Conservation (phyloP, 2,329 filamentous ascomycete species). For the Rachicladosporium sp. region DNA sequence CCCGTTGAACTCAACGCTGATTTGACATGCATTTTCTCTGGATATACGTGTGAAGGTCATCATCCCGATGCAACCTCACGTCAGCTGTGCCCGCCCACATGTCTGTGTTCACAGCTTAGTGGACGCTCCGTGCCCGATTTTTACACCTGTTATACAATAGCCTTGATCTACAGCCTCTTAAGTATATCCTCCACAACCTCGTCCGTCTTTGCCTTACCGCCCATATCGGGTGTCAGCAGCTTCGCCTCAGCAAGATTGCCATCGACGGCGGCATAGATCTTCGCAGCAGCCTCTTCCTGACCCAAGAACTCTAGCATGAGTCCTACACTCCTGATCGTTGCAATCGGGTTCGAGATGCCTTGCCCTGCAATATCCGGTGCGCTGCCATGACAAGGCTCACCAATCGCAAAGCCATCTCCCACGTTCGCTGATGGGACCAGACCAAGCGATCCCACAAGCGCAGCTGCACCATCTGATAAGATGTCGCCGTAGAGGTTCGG, state of each 20-base stretch:
- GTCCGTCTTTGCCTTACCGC: constrained; percentile 72
- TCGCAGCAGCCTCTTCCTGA: constrained; percentile 72
- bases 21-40: no score
- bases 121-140: no score
- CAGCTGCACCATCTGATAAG: constrained; percentile 86
- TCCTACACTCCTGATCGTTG: constrained; percentile 78
- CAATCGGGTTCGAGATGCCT: constrained; percentile 91
- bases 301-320: constrained; percentile 95
- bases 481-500: constrained; percentile 98
- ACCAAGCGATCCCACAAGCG: constrained; percentile 80
- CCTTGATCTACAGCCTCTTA: constrained; percentile 49
- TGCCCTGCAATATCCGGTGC: constrained; percentile 91
- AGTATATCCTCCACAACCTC: constrained; percentile 83
- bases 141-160: no score
- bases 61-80: no score
- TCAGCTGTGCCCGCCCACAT: no score
- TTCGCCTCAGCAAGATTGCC: constrained; percentile 73
- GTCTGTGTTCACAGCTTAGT: no score
- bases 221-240: constrained; percentile 78
- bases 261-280: constrained; percentile 86
- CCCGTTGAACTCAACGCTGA: no score
- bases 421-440: constrained; percentile 94
- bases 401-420: constrained; percentile 85
- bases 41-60: no score
- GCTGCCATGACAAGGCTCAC: constrained; percentile 93